Evolutionary conservation across 176 grass and related monocot genomes (phyloP).

Genomic region (Oryza officinalis): DNA sequence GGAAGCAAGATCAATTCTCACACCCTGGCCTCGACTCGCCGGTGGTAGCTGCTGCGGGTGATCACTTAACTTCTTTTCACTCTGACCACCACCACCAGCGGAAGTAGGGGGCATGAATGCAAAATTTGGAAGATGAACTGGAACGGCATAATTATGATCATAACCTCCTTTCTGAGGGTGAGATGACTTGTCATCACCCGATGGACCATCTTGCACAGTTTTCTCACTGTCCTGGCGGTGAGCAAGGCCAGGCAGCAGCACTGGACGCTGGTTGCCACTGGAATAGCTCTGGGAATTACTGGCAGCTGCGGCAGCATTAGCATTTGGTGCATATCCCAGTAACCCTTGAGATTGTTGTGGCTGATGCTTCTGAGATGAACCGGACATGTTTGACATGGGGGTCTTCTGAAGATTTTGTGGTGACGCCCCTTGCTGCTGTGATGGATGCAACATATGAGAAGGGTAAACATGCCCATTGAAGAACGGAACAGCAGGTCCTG

Average conservation of each 20-base stretch:
- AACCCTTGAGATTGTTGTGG: conserved; percentile 57
- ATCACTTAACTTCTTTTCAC: conserved; percentile 61
- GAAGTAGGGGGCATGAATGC: conserved; percentile 52
- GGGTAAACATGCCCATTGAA: conserved; percentile 81
- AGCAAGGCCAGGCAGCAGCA: conserved; percentile 36
- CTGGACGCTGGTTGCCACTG: conserved; percentile 47
- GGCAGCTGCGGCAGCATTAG: conserved; percentile 30
- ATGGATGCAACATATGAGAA: conserved; percentile 82
- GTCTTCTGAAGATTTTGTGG: conserved; percentile 72
- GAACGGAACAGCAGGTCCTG: conserved; percentile 77
- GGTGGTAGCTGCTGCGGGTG: conserved; percentile 60
- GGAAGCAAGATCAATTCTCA: conserved; percentile 69
- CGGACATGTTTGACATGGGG: conserved; percentile 50
- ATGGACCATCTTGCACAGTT: conserved; percentile 42
- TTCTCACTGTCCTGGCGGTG: conserved; percentile 65
- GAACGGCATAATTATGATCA: conserved; percentile 62
- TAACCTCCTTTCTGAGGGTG: conserved; percentile 62
- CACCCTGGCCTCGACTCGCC: conserved; percentile 51
- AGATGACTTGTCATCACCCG: conserved; percentile 52
- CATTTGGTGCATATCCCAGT: conserved; percentile 47
- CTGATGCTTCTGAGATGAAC: conserved; percentile 79
- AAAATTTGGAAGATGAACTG: conserved; percentile 70
- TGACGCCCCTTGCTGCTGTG: conserved; percentile 59
- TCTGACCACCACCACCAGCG: conserved; percentile 49
- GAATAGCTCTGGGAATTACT: conserved; percentile 51